Conservation (phyloP, 2,329 filamentous ascomycete genomes). For the Cercospora zeina region DNA sequence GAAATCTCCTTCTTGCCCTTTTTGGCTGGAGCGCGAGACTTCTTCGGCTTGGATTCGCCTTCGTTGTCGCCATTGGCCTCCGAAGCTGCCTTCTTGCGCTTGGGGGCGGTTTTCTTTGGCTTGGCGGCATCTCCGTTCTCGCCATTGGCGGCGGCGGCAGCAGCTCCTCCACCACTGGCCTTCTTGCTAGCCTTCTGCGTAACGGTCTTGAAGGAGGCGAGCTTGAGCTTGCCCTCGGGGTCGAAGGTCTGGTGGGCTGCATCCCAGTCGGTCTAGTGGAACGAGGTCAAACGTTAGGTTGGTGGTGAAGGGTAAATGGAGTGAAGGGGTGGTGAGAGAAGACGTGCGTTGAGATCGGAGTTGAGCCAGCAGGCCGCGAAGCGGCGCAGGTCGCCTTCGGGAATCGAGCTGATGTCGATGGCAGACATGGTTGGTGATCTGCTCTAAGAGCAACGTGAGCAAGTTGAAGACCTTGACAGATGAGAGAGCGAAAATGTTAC, state of each 20-base stretch:
- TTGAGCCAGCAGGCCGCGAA: constrained; percentile 28
- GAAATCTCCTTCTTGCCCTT: constrained; percentile 7
- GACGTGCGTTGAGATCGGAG: constrained; percentile 4
- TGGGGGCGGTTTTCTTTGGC: constrained; percentile 16
- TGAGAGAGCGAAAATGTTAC: background rate
- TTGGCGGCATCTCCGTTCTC: constrained; percentile 15
- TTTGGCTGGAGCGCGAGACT: constrained; percentile 7
- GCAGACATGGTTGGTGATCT: constrained; percentile 7
- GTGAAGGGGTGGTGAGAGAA: background rate
- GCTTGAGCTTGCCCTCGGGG: constrained; percentile 25
- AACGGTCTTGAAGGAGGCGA: constrained; percentile 29
- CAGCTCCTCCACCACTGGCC: background rate
- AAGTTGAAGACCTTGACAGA: background rate
- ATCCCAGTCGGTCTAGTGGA: constrained; percentile 25
- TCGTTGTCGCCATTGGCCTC: constrained; percentile 13
- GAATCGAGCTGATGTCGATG: constrained; percentile 13
- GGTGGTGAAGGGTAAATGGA: background rate
- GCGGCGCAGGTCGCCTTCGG: constrained; percentile 25
- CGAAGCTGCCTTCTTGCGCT: constrained; percentile 17
- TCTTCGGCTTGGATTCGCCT: constrained; percentile 20
- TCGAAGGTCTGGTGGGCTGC: constrained; percentile 20
- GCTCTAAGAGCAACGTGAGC: constrained; percentile 1
- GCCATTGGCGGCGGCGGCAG: constrained; percentile 1
- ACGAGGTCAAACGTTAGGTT: background rate
- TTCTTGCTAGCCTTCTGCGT: constrained; percentile 18